Evolutionary conservation across 306 rosid species (phyloP), one percentile per base, ranked within the genome.

Genomic region (Lathyrus oleraceus): DNA sequence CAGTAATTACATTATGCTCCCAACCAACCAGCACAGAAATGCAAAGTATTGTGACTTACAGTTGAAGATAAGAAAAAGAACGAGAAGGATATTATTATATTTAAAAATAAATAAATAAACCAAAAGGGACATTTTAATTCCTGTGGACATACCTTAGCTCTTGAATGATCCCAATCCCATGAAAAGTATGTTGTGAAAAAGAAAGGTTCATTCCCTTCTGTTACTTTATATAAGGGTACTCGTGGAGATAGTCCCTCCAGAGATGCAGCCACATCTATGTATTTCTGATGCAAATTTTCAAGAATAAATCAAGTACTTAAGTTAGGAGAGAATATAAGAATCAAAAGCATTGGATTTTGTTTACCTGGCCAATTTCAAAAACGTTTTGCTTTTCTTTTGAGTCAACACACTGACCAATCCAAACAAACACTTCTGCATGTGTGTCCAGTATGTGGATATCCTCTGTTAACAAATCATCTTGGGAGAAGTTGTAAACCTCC

Each of bases 131-230:
- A 62, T 15, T 28, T n/a, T 47, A 42, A 20, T 60, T 75, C 10
- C 74, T 48, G 16, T 39, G 67, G 70, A 83, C 97, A 75, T 88
- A 94, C 98, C 81, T 40, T 44, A 56, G 97, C 92, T 83, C 83
- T 94, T 27, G 85, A 63, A 21, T 76, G 79, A 79, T 94, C 98
- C 98, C 98, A 80, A 79, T 94, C 98, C 98, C 98, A 94, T 57
- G 90, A 83, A 67, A 94, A 94, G 95, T 88, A 88, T 53, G 95
- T 79, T 27, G 98, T 94, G 83, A 94, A 94, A 86, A 94, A 94
- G 88, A 96, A 85, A 45, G 98, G 97, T 79, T 94, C 98, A 25
- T 90, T 88, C 78, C 97, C 98, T 88, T 94, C 98, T 5, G 97
- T 87, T 62, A 90, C 86, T 87, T 88, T 90, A 81, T 87, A 94